Conservation (phyloP, 116 monocot species). For the Phalaenopsis hybrid region DNA sequence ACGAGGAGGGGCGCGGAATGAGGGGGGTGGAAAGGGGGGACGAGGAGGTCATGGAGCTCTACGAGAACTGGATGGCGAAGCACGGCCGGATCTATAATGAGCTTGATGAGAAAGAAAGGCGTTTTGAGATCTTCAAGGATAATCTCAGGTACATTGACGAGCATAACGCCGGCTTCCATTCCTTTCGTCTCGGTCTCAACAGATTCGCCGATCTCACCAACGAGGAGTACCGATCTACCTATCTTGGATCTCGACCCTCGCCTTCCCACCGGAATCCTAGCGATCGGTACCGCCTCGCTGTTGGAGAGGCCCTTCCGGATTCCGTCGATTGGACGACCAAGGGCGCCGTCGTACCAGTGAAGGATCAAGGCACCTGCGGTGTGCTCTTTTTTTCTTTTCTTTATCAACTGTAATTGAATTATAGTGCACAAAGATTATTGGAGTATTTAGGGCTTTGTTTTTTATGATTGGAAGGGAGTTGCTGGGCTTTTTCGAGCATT, state of each 20-base stretch:
- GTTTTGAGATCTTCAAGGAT: constrained; percentile 31
- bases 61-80: constrained; percentile 21
- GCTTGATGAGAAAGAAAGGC: constrained; percentile 14
- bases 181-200: constrained; percentile 32
- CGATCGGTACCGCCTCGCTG: constrained; percentile 20
- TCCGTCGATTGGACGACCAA: constrained; percentile 40
- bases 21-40: constrained; percentile 21
- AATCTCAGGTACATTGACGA: constrained; percentile 29
- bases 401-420: background rate
- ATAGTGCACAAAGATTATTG: background rate
- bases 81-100: constrained; percentile 20
- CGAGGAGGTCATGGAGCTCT: constrained; percentile 18
- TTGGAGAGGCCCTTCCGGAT: constrained; percentile 30
- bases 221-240: constrained; percentile 28
- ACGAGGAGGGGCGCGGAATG: constrained; percentile 8
- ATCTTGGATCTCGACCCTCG: constrained; percentile 8
- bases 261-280: background rate
- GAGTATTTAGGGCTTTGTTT: background rate
- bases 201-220: constrained; percentile 45
- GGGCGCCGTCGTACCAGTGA: constrained; percentile 34
- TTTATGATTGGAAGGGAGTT: constrained; percentile 23
- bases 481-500: constrained; percentile 50
- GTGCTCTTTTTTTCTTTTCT: background rate
- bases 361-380: constrained; percentile 53
- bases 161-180: constrained; percentile 25